Evolutionary conservation across 2,329 filamentous ascomycete species (phyloP).

Genomic region (Cladobotryum protrusum): DNA sequence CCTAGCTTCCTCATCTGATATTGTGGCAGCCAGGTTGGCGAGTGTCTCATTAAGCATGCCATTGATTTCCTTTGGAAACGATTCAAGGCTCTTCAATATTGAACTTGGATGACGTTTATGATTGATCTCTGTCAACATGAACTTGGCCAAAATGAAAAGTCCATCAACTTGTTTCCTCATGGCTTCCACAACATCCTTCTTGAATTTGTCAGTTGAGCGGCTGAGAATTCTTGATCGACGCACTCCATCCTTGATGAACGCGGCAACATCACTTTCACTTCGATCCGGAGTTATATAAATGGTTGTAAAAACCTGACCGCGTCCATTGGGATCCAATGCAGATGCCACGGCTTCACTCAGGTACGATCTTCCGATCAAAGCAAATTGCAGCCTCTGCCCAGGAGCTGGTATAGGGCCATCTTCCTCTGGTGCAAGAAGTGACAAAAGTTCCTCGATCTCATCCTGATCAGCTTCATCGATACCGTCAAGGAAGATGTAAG

Average conservation of each 20-base stretch:
- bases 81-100: conserved; percentile 37
- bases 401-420: conserved; percentile 14
- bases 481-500: conserved; percentile 42
- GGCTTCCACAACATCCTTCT: conserved; percentile 32
- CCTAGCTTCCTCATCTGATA: conserved; percentile 32
- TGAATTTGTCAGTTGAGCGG: conserved; percentile 26
- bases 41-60: conserved; percentile 38
- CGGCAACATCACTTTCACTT: conserved; percentile 35
- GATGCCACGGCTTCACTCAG: conserved; percentile 32
- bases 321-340: conserved; percentile 27
- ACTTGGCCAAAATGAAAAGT: conserved; percentile 43
- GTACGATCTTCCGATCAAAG: conserved; percentile 37
- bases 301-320: conserved; percentile 28
- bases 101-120: conserved; percentile 39
- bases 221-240: conserved; percentile 32
- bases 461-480: conserved; percentile 38
- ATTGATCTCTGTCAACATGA: conserved; percentile 44
- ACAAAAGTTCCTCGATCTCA: conserved; percentile 32
- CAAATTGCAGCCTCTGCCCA: conserved; percentile 28
- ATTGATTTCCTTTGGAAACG: conserved; percentile 39
- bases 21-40: conserved; percentile 32
- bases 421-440: conserved; percentile 25
- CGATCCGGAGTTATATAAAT: conserved; percentile 38
- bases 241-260: conserved; percentile 37
- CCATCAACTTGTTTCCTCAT: conserved; percentile 39